Evolutionary conservation across 768 basidiomycete species (phyloP), one percentile per base, ranked within the genome.

Genomic region (Hortiboletus flavorubellus): DNA sequence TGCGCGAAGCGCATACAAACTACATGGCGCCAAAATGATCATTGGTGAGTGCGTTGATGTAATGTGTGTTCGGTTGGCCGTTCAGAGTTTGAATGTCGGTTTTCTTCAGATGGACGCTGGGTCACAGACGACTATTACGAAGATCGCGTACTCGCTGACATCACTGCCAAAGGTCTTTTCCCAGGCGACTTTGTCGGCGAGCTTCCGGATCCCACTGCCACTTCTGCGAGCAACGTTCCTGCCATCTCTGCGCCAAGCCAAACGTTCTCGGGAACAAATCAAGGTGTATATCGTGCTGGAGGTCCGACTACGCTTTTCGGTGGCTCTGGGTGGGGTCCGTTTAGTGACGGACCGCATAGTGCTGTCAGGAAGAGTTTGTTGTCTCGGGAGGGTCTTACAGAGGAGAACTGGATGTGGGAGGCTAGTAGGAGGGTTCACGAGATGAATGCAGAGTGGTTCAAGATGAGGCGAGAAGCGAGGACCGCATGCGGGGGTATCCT

Each of bases 71-170:
- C 29, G 11, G 8, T 15, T 0, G 42, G 9, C 33, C 48, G 30
- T 46, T 43, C 16, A 48, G 31, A 15, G 37, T 15, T 30, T n/a
- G 21, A 21, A n/a, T 43, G 34, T 9, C 41, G 8, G 10, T 37
- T 53, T 11, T 14, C 40, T 58, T 18, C 53, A 97, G 95, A 93
- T 53, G 97, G 96, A 1, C 78, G 82, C 66, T 96, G 94, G 89
- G 86, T 98, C 1, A 81, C 83, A 8, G 97, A 98, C 66, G 97
- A 98, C 73, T 99, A 99, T 69, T 93, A 92, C 72, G 97, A 99
- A 71, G 89, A 87, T 39, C 89, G 89, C 53, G 82, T 82, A 0
- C 78, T 86, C 1, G 84, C 80, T 56, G 89, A 92, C 43, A 89
- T 91, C 63, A 80, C 85, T 4, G 82, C 83, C n/a, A 84, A 85